Conservation (phyloP, 306 rosid species). For the Malus sieversii region DNA sequence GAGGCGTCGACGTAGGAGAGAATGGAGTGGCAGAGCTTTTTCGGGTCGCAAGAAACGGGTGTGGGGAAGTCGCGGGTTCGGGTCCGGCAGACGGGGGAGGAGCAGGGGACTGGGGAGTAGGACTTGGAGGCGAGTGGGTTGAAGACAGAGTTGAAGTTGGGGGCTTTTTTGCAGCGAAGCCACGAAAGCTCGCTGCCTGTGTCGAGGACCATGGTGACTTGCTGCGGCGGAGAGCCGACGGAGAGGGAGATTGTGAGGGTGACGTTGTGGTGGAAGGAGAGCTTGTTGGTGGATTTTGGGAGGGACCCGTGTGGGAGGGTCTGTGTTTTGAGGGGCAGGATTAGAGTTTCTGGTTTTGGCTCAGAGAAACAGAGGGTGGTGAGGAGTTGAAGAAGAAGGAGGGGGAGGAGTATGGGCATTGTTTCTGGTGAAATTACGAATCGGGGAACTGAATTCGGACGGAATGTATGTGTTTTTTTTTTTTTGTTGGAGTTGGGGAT, state of each 20-base stretch:
- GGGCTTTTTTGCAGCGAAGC: conserved; percentile 63
- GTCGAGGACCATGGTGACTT: conserved; percentile 89
- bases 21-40: conserved; percentile 57
- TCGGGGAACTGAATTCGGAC: background rate
- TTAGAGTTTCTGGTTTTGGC: conserved; percentile 11
- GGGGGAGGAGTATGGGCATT: conserved; percentile 18
- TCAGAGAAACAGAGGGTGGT: conserved; percentile 2
- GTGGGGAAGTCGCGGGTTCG: conserved; percentile 56
- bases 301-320: conserved; percentile 23
- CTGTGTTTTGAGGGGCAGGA: conserved; percentile 51
- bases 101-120: conserved; percentile 49
- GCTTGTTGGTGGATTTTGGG: conserved; percentile 31
- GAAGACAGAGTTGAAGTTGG: conserved; percentile 32
- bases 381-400: conserved; percentile 11
- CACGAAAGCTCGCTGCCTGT: conserved; percentile 92
- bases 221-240: conserved; percentile 78
- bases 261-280: conserved; percentile 65
- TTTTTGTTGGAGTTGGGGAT: background rate
- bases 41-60: conserved; percentile 64
- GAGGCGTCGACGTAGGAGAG: conserved; percentile 71
- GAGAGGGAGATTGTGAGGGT: conserved; percentile 63
- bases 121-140: conserved; percentile 55
- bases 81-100: conserved; percentile 50
- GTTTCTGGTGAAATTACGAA: background rate
- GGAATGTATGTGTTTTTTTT: background rate